Conservation (phyloP, 148 eudicot genomes). For the Camellia lanceoleosa region DNA sequence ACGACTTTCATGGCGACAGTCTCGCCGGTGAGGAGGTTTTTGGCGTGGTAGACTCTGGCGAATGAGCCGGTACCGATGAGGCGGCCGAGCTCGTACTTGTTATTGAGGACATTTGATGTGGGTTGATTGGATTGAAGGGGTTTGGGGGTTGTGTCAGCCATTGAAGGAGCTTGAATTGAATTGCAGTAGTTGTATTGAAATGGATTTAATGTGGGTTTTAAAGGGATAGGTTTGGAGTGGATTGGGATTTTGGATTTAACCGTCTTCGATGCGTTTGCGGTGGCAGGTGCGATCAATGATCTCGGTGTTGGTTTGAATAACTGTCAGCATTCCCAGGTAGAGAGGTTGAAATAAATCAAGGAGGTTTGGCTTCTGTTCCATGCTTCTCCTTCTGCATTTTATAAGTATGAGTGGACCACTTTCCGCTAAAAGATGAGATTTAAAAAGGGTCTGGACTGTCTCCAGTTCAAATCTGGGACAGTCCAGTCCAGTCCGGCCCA, state of each 20-base stretch:
- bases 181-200: not conserved
- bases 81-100: slow-evolving; percentile 20
- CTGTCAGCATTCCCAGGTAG: no score
- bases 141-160: not conserved
- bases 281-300: not conserved
- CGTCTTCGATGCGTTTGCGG: slow-evolving; percentile 20
- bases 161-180: not conserved
- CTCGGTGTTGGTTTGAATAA: not conserved
- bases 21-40: slow-evolving; percentile 13
- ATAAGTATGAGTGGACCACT: no score
- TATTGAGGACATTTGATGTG: slow-evolving; percentile 1
- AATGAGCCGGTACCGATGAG: slow-evolving; percentile 17
- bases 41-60: slow-evolving; percentile 25
- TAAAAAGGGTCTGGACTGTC: no score
- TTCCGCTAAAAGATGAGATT: no score
- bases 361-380: no score
- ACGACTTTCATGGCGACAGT: slow-evolving; percentile 24
- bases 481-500: no score
- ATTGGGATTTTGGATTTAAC: not conserved
- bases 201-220: no score
- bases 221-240: no score
- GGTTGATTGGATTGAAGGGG: not conserved
- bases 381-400: no score
- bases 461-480: no score
- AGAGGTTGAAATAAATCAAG: no score